Base-by-base conservation (phyloP, 768 basidiomycete species). In the Lactarius hatsudake region DNA sequence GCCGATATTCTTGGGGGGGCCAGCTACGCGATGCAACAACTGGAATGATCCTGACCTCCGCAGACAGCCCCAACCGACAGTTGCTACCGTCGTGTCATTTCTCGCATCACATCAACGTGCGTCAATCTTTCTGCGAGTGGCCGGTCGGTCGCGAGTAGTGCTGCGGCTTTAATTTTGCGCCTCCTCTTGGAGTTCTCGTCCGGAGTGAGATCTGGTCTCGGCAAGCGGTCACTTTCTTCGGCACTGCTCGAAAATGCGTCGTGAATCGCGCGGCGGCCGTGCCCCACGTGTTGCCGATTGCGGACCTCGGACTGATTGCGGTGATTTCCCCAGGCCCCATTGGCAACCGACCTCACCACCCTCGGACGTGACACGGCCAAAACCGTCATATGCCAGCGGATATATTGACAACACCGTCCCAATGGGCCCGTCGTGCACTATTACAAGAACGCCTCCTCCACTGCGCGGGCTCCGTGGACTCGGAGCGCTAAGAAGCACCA, bases 391-490 rank as follows among this genome's bases (percentile, higher is more conserved):
- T 42, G 34, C 13, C 42, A 15, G 30, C 28, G 26, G 6, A 13
- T 7, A 53, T 53, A 28, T 26, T 26, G 13, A 23, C 26, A 53
- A 3, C 12, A 23, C 26, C 23, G 23, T 26, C 23, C 48, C 12
- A 51, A 48, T 12, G 20, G 23, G 23, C 10, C 9, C 45, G 12
- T 13, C 23, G 23, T 51, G 51, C 51, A 13, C 51, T 12, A n/a
- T n/a, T n/a, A 26, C 23, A 26, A 26, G 5, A 26, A 17, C 26
- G 12, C 26, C 13, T 53, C 51, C 13, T 17, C 15, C 26, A 53
- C 26, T 53, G 26, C 51, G 51, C 51, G 51, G 51, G 51, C 51
- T 53, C 51, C 51, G 51, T 53, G 51, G 51, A 53, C 51, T 26
- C 51, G 23, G 51, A 26, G 23, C 23, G n/a, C 51, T 15, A 53